Evolutionary conservation across 805 yeast genomes (phyloP).

Genomic region (Tetrapisispora namnaoensis): DNA sequence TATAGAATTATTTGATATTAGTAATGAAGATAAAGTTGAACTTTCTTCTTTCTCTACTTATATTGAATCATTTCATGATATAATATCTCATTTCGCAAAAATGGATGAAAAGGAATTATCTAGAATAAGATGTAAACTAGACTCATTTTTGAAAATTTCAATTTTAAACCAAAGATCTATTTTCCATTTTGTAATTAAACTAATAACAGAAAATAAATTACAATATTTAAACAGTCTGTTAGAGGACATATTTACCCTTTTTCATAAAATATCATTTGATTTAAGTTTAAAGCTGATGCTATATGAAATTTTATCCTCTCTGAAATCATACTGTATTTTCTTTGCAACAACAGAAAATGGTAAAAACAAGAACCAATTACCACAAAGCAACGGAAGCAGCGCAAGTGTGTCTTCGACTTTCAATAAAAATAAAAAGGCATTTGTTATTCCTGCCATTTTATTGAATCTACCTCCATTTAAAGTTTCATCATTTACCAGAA

Average conservation of each 20-base stretch:
- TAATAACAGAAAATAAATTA: conserved; percentile 5
- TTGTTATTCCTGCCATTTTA: conserved; percentile 17
- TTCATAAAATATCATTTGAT: conserved; percentile 21
- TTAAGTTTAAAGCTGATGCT: conserved; percentile 23
- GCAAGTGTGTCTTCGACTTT: neutral
- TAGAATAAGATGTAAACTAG: conserved; percentile 6
- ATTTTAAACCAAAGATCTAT: conserved; percentile 24
- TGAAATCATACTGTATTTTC: conserved; percentile 23
- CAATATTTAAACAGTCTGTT: conserved; percentile 7
- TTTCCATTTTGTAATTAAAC: conserved; percentile 12
- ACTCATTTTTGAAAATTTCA: conserved; percentile 19
- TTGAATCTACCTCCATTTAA: conserved; percentile 25
- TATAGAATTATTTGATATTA: neutral
- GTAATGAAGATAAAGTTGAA: neutral
- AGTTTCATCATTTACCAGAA: conserved; percentile 24
- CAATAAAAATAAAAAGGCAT: neutral
- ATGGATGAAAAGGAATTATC: conserved; percentile 7
- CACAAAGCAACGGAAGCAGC: neutral
- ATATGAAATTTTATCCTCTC: conserved; percentile 24
- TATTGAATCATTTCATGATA: conserved; percentile 2
- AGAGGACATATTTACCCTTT: conserved; percentile 13
- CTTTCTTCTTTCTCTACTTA: neutral
- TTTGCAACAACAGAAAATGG: conserved; percentile 10
- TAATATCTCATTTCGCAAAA: conserved; percentile 9
- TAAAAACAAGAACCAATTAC: conserved; percentile 2